Evolutionary conservation across 371 early-diverging fungal species (phyloP).

Genomic region (Apophysomyces sp.): DNA sequence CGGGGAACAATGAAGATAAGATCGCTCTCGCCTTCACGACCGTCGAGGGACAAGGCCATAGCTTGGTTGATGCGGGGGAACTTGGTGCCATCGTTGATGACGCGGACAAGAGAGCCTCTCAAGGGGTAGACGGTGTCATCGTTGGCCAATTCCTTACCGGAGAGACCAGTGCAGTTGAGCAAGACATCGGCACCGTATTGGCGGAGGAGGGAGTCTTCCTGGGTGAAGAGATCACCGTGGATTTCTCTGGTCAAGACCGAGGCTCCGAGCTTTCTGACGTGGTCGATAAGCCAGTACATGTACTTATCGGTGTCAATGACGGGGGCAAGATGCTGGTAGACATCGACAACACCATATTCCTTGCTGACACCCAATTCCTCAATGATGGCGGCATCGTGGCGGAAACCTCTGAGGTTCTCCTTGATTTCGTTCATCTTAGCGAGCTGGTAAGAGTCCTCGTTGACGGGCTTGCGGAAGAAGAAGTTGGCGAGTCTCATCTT

Average conservation of each 20-base stretch:
- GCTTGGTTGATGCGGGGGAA: slow-evolving; percentile 2
- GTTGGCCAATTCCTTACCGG: not conserved
- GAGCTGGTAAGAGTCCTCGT: not conserved
- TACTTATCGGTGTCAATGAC: not conserved
- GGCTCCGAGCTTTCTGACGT: not conserved
- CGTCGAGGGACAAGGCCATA: not conserved
- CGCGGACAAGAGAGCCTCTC: not conserved
- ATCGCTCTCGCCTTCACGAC: not conserved
- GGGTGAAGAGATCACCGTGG: not conserved
- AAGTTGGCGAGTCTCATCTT: not conserved
- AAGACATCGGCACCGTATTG: slow-evolving; percentile 3
- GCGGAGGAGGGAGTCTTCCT: not conserved
- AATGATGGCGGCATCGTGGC: not conserved
- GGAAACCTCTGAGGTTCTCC: not conserved
- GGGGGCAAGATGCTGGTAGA: not conserved
- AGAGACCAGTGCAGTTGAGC: not conserved
- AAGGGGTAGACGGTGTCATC: not conserved
- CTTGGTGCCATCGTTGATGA: not conserved
- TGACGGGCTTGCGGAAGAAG: not conserved
- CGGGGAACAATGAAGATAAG: slow-evolving; percentile 3
- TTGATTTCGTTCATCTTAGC: slow-evolving; percentile 1
- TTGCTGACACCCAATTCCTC: not conserved
- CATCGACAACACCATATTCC: not conserved
- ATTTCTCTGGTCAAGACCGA: not conserved
- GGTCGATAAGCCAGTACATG: not conserved